phyloP scores from a whole-genome alignment of 2,329 filamentous ascomycete species.

The Coniochaeta sp. region DNA sequence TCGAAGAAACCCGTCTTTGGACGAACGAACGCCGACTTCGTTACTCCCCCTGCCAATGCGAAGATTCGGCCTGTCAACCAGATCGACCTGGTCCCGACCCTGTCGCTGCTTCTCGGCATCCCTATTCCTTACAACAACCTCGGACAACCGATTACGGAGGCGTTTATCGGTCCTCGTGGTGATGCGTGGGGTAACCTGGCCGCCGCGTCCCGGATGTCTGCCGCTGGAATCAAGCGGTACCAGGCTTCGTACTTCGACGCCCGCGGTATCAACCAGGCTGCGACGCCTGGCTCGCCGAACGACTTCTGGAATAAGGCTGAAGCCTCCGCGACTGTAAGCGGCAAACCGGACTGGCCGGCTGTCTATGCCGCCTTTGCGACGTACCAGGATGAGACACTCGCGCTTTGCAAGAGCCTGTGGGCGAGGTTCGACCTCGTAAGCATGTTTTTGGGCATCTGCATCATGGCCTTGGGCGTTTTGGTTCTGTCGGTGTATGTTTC shows the following conservation, averaged over 20 bases:
- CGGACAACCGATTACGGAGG: constrained; percentile 87
- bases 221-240: constrained; percentile 84
- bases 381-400: constrained; percentile 74
- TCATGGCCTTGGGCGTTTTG: constrained; percentile 62
- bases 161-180: constrained; percentile 67
- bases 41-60: constrained; percentile 58
- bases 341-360: constrained; percentile 26
- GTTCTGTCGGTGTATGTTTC: constrained; percentile 68
- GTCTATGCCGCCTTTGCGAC: constrained; percentile 54
- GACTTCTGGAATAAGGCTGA: constrained; percentile 53
- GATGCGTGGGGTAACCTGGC: constrained; percentile 72
- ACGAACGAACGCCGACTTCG: constrained; percentile 55
- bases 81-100: constrained; percentile 90
- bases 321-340: constrained; percentile 12
- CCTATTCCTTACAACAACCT: constrained; percentile 96
- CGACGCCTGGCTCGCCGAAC: constrained; percentile 45
- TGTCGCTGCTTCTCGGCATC: constrained; percentile 80
- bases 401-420: constrained; percentile 79
- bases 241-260: constrained; percentile 75
- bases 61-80: constrained; percentile 73
- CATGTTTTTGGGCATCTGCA: constrained; percentile 72
- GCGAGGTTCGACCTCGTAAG: constrained; percentile 82
- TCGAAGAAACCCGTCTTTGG: constrained; percentile 84
- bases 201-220: constrained; percentile 66
- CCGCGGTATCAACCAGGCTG: constrained; percentile 58